Base-by-base conservation (phyloP, 208 protist genomes). In the Crithidia brevicula region DNA sequence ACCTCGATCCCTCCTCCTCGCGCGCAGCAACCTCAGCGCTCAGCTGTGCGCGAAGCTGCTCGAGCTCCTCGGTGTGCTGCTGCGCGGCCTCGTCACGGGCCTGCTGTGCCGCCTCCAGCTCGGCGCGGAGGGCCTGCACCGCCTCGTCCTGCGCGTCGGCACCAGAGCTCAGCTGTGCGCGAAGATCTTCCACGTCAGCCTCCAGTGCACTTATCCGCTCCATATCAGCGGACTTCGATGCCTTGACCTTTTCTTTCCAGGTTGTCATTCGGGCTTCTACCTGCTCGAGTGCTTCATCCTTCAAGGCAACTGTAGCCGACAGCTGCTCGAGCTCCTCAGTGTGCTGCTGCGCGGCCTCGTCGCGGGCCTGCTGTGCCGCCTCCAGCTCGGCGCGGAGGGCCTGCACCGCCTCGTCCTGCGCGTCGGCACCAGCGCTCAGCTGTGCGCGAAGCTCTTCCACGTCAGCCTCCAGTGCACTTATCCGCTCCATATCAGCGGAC, bases 371-470 rank as follows among this genome's bases (percentile, higher is more conserved):
- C 34, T 58, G 45, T 15, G 47, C 23, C 9, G 54, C 33, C 53
- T 77, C 50, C 18, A 54, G 27, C 51, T 74, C 52, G 13, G 30
- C 60, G 13, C 49, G 62, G 9, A 66, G 45, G 2, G 36, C 47
- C 7, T 72, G 40, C 15, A 49, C 25, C 23, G 45, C 30, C 60
- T 56, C 27, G 15, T 25, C 30, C 60, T 65, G 50, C 57, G 76
- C 59, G 49, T 36, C n/a, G 45, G 45, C 43, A 18, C 31, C 49
- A 22, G 43, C 22, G 47, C 61, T 38, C 13, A 67, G 59, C 59
- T 70, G 58, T 42, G 66, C 50, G 43, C 49, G 54, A 22, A 77
- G 56, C 45, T 42, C 18, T 36, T 74, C 52, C 46, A 63, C 54
- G 40, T 75, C 69, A n/a, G n/a, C n/a, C n/a, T n/a, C n/a, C n/a